phyloP scores from a whole-genome alignment of 1,284 basidiomycete genomes.

The Mycena citricolor region DNA sequence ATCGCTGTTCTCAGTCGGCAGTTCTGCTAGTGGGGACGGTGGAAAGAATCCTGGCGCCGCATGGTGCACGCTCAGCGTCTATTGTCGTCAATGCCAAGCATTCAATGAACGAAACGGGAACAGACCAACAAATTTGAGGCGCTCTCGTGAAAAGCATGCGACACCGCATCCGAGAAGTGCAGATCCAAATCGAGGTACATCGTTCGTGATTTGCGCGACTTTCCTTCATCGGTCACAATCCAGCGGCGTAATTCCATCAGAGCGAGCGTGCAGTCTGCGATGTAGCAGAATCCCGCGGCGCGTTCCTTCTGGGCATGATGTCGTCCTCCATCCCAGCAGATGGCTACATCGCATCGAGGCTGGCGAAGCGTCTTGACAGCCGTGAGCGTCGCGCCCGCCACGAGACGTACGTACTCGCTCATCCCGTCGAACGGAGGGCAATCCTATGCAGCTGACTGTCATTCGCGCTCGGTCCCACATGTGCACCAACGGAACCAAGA shows the following conservation, averaged over 20 bases:
- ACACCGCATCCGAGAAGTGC: constrained; percentile 89
- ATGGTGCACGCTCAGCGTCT: constrained; percentile 87
- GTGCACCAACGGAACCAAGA: background rate
- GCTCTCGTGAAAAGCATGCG: constrained; percentile 65
- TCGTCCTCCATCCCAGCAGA: constrained; percentile 85
- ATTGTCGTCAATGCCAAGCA: background rate
- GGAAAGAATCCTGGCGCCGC: constrained; percentile 84
- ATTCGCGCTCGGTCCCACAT: too few relatives aligned
- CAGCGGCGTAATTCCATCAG: constrained; percentile 62
- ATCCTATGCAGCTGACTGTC: too few relatives aligned
- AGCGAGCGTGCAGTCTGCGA: constrained; percentile 86
- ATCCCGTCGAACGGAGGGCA: constrained; percentile 77
- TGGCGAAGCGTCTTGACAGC: constrained; percentile 65
- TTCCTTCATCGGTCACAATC: constrained; percentile 20
- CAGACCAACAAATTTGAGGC: constrained; percentile 55
- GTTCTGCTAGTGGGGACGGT: constrained; percentile 49
- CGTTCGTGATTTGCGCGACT: constrained; percentile 56
- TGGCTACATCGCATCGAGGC: constrained; percentile 57
- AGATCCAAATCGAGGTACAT: constrained; percentile 93
- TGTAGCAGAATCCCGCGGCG: constrained; percentile 91
- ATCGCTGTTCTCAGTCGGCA: constrained; percentile 49
- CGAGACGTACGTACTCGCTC: constrained; percentile 64
- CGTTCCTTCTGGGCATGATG: constrained; percentile 75
- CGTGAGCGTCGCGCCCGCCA: constrained; percentile 78
- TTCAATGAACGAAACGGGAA: background rate